phyloP scores from a whole-genome alignment of 2,329 filamentous ascomycete genomes.

The Pyrenochaeta sp. region DNA sequence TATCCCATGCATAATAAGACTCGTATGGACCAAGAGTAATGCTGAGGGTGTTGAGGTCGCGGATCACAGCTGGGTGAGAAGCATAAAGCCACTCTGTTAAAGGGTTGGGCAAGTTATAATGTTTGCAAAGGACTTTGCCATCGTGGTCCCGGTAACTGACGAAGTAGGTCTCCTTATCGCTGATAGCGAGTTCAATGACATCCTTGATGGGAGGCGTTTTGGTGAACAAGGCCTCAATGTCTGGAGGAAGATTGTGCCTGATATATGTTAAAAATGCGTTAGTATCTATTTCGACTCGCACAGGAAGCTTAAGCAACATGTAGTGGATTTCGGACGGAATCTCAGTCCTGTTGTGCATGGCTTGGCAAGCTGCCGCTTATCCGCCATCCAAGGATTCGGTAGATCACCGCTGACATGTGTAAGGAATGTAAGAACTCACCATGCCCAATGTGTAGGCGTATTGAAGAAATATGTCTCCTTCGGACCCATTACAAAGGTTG shows the following conservation, averaged over 20 bases:
- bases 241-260: conserved; percentile 39
- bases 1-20: conserved; percentile 42
- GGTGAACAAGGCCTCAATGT: conserved; percentile 41
- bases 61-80: conserved; percentile 32
- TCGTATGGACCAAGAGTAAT: conserved; percentile 40
- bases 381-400: background rate
- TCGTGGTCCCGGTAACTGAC: conserved; percentile 35
- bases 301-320: no score
- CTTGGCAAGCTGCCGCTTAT: background rate
- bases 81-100: conserved; percentile 39
- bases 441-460: conserved; percentile 44
- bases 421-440: conserved; percentile 21
- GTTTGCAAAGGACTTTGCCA: conserved; percentile 22
- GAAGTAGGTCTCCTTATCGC: conserved; percentile 36
- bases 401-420: background rate
- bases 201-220: conserved; percentile 37
- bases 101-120: conserved; percentile 45
- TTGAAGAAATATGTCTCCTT: conserved; percentile 46
- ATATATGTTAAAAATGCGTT: no score
- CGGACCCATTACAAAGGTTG: conserved; percentile 37
- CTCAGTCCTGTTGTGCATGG: background rate
- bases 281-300: no score
- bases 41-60: conserved; percentile 37
- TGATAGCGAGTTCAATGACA: conserved; percentile 37
- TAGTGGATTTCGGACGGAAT: background rate